Conservation (phyloP, 169 alveolate species). For the Babesia ovata region DNA sequence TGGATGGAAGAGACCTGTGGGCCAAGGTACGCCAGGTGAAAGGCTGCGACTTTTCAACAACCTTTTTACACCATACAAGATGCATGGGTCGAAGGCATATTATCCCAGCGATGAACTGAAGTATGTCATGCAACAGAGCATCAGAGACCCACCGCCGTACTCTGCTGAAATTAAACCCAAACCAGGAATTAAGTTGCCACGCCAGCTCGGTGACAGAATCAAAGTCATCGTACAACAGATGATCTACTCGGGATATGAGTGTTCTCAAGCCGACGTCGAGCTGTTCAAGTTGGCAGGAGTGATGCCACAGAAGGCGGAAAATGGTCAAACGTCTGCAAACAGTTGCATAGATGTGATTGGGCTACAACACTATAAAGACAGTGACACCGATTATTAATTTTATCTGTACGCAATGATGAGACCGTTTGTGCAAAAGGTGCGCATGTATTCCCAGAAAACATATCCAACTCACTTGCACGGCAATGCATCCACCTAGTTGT, state of each 20-base stretch:
- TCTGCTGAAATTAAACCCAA: conserved; percentile 10
- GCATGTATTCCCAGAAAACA: no score
- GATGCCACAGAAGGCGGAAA: not conserved
- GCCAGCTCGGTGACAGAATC: not conserved
- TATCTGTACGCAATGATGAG: no score
- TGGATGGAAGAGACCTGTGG: conserved; percentile 60
- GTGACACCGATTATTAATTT: no score
- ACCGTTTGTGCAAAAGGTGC: no score
- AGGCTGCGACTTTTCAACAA: conserved; percentile 7
- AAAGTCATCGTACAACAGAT: not conserved
- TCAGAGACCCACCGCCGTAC: conserved; percentile 26
- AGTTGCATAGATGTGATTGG: not conserved
- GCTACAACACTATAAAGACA: no score
- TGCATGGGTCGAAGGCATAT: conserved; percentile 24
- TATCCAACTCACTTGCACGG: no score
- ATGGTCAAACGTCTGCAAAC: not conserved
- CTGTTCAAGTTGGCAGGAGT: conserved; percentile 26
- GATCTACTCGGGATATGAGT: not conserved
- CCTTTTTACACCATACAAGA: conserved; percentile 17
- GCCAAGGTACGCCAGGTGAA: conserved; percentile 8
- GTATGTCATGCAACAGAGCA: conserved; percentile 30
- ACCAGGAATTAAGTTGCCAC: conserved; percentile 1
- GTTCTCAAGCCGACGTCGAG: conserved; percentile 24
- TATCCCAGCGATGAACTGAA: conserved; percentile 32
- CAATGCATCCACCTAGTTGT: no score